Evolutionary conservation across 306 rosid species (phyloP).

Genomic region (Delonix regia): DNA sequence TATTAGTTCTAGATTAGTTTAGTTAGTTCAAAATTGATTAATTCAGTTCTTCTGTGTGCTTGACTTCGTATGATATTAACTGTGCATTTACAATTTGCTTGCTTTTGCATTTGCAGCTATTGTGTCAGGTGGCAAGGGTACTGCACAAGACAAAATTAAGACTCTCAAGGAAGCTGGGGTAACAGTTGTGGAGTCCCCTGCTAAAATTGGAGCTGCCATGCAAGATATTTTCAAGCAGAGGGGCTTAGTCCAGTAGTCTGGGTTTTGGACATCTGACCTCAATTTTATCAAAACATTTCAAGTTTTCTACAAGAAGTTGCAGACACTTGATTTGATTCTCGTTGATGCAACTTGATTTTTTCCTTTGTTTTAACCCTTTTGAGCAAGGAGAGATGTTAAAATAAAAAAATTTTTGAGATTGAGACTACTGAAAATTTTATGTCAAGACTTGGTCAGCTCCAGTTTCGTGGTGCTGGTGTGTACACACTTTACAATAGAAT

Average conservation of each 20-base stretch:
- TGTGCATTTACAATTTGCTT: slow-evolving; percentile 21
- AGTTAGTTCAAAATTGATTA: too few relatives aligned
- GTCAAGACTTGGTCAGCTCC: slow-evolving; percentile 14
- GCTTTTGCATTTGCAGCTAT: slow-evolving; percentile 74
- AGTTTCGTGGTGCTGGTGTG: slow-evolving; percentile 31
- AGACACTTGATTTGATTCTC: slow-evolving; percentile 37
- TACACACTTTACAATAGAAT: not conserved
- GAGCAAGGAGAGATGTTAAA: slow-evolving; percentile 38
- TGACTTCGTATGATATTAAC: not conserved
- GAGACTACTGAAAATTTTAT: slow-evolving; percentile 30
- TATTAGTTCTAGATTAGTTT: not conserved
- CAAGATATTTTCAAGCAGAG: slow-evolving; percentile 88
- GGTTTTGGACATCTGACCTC: not conserved
- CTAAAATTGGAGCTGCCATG: slow-evolving; percentile 89
- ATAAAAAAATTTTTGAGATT: slow-evolving; percentile 39
- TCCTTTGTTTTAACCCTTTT: slow-evolving; percentile 12
- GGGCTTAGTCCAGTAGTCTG: slow-evolving; percentile 70
- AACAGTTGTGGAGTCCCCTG: slow-evolving; percentile 96
- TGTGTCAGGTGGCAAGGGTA: slow-evolving; percentile 98
- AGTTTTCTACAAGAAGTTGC: slow-evolving; percentile 26
- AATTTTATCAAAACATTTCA: slow-evolving; percentile 35
- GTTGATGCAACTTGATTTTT: slow-evolving; percentile 37
- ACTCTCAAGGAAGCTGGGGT: slow-evolving; percentile 91
- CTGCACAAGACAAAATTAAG: slow-evolving; percentile 93
- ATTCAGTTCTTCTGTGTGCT: not conserved